These are phyloP conservation scores for Schizosaccharomyces lindneri DNA, from an alignment of 805 yeast genomes.

Conservation along the genomic window DNA sequence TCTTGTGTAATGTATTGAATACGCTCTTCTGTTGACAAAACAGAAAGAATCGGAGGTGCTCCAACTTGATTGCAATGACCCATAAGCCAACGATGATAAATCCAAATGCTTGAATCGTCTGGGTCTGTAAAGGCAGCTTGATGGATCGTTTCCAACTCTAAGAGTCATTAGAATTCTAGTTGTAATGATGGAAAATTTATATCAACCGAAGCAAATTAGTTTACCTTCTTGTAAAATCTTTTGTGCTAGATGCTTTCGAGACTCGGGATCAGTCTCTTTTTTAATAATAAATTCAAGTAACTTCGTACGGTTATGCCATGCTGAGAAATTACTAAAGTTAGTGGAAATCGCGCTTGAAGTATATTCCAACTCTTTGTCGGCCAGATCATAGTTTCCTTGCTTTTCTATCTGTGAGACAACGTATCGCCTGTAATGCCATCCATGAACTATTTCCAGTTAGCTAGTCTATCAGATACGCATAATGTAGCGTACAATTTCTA, in stretches of 20 bases:
- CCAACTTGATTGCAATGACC: constrained; percentile 13
- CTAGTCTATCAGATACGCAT: neutral
- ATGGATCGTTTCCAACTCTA: constrained; percentile 42
- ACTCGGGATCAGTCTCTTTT: constrained; percentile 9
- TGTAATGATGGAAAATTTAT: neutral
- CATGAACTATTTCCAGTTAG: constrained; percentile 24
- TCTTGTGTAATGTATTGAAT: constrained; percentile 21
- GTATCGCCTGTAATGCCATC: constrained; percentile 79
- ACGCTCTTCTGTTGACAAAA: constrained; percentile 14
- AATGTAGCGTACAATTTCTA: constrained; percentile 29
- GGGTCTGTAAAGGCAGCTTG: constrained; percentile 84
- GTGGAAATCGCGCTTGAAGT: constrained; percentile 56
- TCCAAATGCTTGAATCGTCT: constrained; percentile 84
- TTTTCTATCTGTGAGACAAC: constrained; percentile 23
- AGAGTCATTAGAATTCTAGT: neutral
- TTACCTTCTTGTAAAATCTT: constrained; percentile 7
- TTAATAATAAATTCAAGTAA: constrained; percentile 31
- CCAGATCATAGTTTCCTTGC: constrained; percentile 12
- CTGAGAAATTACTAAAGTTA: constrained; percentile 79
- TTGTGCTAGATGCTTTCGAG: constrained; percentile 1
- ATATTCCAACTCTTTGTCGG: constrained; percentile 38
- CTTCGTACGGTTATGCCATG: constrained; percentile 77
- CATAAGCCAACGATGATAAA: constrained; percentile 58
- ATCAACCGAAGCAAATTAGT: neutral
- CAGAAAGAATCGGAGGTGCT: neutral